phyloP scores from a whole-genome alignment of 768 basidiomycete species.

The Leccinum sublutescens region DNA sequence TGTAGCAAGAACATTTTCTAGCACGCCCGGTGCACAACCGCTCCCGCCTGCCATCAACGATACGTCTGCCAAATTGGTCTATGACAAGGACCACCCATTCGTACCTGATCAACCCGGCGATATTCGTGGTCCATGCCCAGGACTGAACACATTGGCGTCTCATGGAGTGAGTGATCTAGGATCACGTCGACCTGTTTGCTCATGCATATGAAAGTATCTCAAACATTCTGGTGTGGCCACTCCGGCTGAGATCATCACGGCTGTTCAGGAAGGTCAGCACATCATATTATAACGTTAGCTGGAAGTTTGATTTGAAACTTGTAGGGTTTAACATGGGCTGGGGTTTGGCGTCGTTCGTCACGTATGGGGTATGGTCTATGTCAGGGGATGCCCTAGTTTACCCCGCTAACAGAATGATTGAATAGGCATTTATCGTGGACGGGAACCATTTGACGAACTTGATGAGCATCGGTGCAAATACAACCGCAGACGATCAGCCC shows the following conservation, averaged over 20 bases:
- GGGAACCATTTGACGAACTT: conserved; percentile 29
- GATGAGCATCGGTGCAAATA: conserved; percentile 27
- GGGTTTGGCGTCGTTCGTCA: conserved; percentile 19
- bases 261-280: conserved; percentile 22
- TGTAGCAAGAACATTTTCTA: conserved; percentile 13
- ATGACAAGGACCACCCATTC: conserved; percentile 21
- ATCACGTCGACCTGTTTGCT: neutral
- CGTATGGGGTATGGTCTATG: conserved; percentile 21
- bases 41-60: conserved; percentile 23
- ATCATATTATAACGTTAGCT: neutral
- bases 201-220: conserved; percentile 16
- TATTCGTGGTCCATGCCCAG: conserved; percentile 27
- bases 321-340: conserved; percentile 28
- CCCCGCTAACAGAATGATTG: neutral
- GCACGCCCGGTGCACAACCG: conserved; percentile 24
- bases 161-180: conserved; percentile 23
- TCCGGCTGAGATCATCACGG: conserved; percentile 24
- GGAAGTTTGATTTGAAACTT: neutral
- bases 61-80: conserved; percentile 24
- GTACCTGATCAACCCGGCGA: conserved; percentile 14
- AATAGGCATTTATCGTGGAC: conserved; percentile 25
- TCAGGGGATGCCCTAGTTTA: neutral
- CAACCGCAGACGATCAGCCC: conserved; percentile 10
- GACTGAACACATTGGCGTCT: conserved; percentile 27
- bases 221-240: conserved; percentile 19